phyloP scores from a whole-genome alignment of 352 stramenopile genomes.

The Phytophthora aleatoria region DNA sequence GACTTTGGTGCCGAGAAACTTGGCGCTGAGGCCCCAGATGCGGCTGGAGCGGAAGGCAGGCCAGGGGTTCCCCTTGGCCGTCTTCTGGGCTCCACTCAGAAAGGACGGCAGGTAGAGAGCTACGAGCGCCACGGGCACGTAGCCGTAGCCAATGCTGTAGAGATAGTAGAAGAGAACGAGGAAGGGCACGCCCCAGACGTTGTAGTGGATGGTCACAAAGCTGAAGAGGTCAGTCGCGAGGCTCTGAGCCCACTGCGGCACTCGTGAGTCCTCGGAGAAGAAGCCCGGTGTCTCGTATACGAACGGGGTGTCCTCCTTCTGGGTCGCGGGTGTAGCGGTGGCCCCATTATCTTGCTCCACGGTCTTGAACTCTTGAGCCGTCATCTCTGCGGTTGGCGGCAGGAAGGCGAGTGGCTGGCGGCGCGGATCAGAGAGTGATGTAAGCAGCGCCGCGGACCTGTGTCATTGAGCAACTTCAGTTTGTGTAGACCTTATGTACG shows the following conservation, averaged over 20 bases:
- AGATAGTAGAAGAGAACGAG: constrained; percentile 69
- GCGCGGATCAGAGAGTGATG: constrained; percentile 11
- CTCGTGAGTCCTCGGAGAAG: constrained; percentile 43
- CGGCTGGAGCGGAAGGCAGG: constrained; percentile 44
- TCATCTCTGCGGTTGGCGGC: constrained; percentile 24
- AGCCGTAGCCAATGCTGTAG: constrained; percentile 56
- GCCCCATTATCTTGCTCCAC: constrained; percentile 12
- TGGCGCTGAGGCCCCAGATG: constrained; percentile 59
- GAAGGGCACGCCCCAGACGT: constrained; percentile 60
- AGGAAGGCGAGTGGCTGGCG: constrained; percentile 3
- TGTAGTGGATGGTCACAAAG: constrained; percentile 81
- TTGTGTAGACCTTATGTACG: constrained; percentile 2
- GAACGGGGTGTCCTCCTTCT: constrained; percentile 32
- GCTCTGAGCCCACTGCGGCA: constrained; percentile 53
- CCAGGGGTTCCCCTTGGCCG: constrained; percentile 57
- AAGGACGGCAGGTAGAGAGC: constrained; percentile 71
- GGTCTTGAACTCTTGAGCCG: constrained; percentile 31
- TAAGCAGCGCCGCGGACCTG: neutral
- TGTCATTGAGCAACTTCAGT: constrained; percentile 12
- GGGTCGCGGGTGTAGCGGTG: neutral
- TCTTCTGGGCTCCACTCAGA: constrained; percentile 59
- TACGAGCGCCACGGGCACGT: constrained; percentile 57
- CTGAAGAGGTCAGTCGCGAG: constrained; percentile 49
- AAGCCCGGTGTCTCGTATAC: constrained; percentile 53
- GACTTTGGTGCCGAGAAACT: constrained; percentile 62